These are phyloP conservation scores for Linum lewisii DNA, from an alignment of 345 rosid genomes.

Conservation along the genomic window DNA sequence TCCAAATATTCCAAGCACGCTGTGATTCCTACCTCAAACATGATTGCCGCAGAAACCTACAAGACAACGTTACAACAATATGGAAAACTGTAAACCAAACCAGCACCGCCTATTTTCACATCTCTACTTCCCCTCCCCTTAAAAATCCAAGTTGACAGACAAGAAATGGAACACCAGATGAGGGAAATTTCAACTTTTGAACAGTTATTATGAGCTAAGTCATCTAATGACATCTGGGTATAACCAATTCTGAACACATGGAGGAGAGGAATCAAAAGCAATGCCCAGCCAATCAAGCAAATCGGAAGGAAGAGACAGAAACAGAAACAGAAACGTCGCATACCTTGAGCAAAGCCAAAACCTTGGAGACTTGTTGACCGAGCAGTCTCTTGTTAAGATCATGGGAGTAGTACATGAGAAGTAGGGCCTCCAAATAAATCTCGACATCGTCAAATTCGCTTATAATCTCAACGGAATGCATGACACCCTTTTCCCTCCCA, in stretches of 20 bases:
- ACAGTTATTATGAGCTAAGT: too few species aligned
- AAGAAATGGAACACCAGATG: too few species aligned
- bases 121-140: too few species aligned
- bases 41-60: constrained; percentile 72
- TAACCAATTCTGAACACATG: too few species aligned
- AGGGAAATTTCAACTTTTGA: too few species aligned
- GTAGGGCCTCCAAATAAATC: constrained; percentile 76
- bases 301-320: neutral
- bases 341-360: constrained; percentile 88
- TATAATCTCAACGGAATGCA: constrained; percentile 68
- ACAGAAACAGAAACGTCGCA: neutral
- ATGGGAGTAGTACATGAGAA: constrained; percentile 58
- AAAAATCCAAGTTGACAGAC: too few species aligned
- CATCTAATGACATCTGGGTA: too few species aligned
- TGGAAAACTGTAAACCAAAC: neutral
- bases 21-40: constrained; percentile 58
- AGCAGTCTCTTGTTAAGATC: constrained; percentile 64
- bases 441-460: constrained; percentile 90
- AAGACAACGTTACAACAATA: constrained; percentile 2
- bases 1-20: constrained; percentile 82
- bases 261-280: neutral
- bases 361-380: constrained; percentile 58
- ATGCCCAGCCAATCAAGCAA: neutral
- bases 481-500: constrained; percentile 38
- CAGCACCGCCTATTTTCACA: too few species aligned